A percentile compares a stretch with the other conserved stretches of the same genome.
Conservation (phyloP, 208 protist species). For the Leishmania mexicana region DNA sequence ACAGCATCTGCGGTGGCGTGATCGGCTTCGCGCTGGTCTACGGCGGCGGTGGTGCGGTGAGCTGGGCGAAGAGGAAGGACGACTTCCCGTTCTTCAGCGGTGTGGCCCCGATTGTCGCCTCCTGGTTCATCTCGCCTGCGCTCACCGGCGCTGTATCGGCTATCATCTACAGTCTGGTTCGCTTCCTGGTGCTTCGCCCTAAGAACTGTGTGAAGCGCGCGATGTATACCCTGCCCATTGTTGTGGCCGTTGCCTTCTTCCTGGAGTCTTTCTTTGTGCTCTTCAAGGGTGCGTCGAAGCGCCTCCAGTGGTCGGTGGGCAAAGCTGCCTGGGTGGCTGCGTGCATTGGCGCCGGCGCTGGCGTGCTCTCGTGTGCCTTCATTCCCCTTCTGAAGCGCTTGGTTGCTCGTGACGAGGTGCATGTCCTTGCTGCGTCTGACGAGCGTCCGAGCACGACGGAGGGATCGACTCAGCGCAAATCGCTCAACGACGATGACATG, state of each 20-base stretch:
- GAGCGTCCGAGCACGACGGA: slow-evolving; percentile 11
- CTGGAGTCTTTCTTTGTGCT: slow-evolving; percentile 70
- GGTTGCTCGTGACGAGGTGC: slow-evolving; percentile 17
- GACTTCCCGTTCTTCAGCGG: slow-evolving; percentile 60
- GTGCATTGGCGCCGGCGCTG: slow-evolving; percentile 38
- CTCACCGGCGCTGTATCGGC: slow-evolving; percentile 42
- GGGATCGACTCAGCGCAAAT: not conserved
- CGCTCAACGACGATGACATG: slow-evolving; percentile 5
- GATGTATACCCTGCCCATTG: slow-evolving; percentile 41
- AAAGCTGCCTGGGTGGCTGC: slow-evolving; percentile 51
- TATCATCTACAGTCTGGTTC: slow-evolving; percentile 41
- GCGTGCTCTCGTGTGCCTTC: slow-evolving; percentile 34
- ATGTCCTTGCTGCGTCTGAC: not conserved
- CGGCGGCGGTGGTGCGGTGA: slow-evolving; percentile 45
- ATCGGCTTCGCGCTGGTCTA: slow-evolving; percentile 72
- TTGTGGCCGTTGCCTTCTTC: slow-evolving; percentile 57
- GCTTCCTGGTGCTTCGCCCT: slow-evolving; percentile 41
- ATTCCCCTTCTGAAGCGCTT: slow-evolving; percentile 46
- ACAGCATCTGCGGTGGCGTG: slow-evolving; percentile 64
- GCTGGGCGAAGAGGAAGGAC: slow-evolving; percentile 43
- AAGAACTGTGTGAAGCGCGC: slow-evolving; percentile 35
- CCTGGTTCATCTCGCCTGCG: slow-evolving; percentile 65
- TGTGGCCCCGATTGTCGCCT: slow-evolving; percentile 55
- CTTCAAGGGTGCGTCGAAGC: slow-evolving; percentile 45
- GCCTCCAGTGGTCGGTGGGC: slow-evolving; percentile 36